Evolutionary conservation across 768 basidiomycete genomes (phyloP).

Genomic region (Phaeotremella skinneri): DNA sequence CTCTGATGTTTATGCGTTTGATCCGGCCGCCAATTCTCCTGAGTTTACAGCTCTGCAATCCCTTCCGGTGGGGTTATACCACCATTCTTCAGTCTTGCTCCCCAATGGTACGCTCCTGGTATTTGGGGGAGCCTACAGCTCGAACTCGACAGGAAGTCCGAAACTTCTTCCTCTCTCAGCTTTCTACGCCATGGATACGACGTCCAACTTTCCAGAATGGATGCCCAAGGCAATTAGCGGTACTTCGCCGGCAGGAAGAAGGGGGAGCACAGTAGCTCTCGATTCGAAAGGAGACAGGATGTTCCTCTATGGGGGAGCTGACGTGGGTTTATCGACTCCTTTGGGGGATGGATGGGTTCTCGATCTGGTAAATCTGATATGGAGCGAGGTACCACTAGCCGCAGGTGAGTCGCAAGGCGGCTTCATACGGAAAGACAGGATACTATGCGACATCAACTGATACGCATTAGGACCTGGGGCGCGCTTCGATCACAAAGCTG

Average conservation of each 20-base stretch:
- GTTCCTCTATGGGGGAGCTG: conserved; percentile 75
- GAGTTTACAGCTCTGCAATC: conserved; percentile 62
- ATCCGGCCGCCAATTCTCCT: conserved; percentile 53
- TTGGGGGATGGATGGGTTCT: conserved; percentile 43
- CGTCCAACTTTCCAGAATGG: conserved; percentile 59
- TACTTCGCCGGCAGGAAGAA: conserved; percentile 51
- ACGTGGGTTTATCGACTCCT: conserved; percentile 56
- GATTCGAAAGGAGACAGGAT: conserved; percentile 56
- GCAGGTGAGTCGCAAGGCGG: conserved; percentile 54
- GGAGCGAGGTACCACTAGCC: conserved; percentile 70
- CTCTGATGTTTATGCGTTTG: conserved; percentile 65
- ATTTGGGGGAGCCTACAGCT: conserved; percentile 61
- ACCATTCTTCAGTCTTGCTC: conserved; percentile 70
- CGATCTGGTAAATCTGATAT: conserved; percentile 51
- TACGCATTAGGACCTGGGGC: conserved; percentile 58
- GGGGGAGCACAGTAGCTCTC: conserved; percentile 29
- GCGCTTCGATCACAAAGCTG: conserved; percentile 72
- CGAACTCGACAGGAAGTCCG: conserved; percentile 53
- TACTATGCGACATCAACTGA: conserved; percentile 42
- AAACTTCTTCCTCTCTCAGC: conserved; percentile 60
- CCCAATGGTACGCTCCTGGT: conserved; percentile 67
- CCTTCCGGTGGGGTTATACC: conserved; percentile 66
- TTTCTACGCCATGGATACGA: conserved; percentile 66
- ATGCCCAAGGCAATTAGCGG: conserved; percentile 57
- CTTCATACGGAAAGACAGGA: conserved; percentile 58